A percentile compares a stretch with the other conserved stretches of the same genome.
phyloP scores from a whole-genome alignment of 352 stramenopile genomes.

The Sclerospora graminicola region DNA sequence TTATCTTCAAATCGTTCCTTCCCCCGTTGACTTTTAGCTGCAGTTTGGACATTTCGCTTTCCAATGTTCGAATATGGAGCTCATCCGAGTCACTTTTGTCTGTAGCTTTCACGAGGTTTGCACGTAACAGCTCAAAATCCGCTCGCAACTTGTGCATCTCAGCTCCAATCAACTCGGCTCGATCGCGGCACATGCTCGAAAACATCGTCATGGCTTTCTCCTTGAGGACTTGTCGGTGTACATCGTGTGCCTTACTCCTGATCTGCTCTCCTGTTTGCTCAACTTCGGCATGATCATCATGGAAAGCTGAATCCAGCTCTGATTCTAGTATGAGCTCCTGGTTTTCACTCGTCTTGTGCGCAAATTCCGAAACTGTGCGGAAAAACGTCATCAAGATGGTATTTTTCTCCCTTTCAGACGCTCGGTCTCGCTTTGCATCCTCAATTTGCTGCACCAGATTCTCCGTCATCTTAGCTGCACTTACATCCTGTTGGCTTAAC shows the following conservation, averaged over 20 bases:
- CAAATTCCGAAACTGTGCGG: slow-evolving; percentile 37
- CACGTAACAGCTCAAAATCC: slow-evolving; percentile 26
- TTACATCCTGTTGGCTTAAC: slow-evolving; percentile 60
- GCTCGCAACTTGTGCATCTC: slow-evolving; percentile 49
- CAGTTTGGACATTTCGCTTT: slow-evolving; percentile 58
- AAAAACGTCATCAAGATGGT: slow-evolving; percentile 46
- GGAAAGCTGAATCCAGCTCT: slow-evolving; percentile 3
- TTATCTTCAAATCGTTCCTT: slow-evolving; percentile 36
- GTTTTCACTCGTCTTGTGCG: too few relatives aligned
- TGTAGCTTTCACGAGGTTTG: slow-evolving; percentile 53
- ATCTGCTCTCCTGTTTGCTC: too few relatives aligned
- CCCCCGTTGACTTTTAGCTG: slow-evolving; percentile 48
- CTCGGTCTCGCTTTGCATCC: slow-evolving; percentile 49
- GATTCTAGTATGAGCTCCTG: slow-evolving; percentile 45
- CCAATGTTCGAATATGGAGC: slow-evolving; percentile 44
- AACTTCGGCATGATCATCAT: too few relatives aligned
- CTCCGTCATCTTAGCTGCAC: slow-evolving; percentile 51
- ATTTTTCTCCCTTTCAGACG: slow-evolving; percentile 46
- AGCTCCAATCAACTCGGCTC: slow-evolving; percentile 41
- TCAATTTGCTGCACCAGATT: slow-evolving; percentile 57
- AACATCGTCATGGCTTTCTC: slow-evolving; percentile 71
- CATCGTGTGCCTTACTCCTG: slow-evolving; percentile 50
- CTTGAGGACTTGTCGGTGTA: slow-evolving; percentile 57
- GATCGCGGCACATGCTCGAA: slow-evolving; percentile 45
- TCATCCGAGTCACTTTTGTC: slow-evolving; percentile 68